These are phyloP conservation scores for Colletotrichum lentis DNA, from an alignment of 2,329 filamentous ascomycete genomes.

Conservation along the genomic window DNA sequence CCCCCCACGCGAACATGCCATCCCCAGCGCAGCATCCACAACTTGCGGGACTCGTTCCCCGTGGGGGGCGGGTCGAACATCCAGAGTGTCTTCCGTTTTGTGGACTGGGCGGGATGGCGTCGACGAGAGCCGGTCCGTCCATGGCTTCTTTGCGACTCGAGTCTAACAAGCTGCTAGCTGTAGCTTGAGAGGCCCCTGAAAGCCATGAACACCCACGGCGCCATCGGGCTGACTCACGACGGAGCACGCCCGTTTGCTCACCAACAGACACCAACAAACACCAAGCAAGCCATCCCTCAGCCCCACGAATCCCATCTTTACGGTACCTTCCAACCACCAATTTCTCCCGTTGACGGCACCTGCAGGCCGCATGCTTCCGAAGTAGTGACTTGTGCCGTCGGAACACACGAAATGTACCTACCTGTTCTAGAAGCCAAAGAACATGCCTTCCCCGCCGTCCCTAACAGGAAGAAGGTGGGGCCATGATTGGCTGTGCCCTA, in stretches of 20 bases:
- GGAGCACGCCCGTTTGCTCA: not conserved
- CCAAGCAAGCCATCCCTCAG: not conserved
- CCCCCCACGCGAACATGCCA: not conserved
- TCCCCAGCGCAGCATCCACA: constrained; percentile 26
- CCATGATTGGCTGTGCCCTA: too few relatives aligned
- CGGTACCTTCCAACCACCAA: not conserved
- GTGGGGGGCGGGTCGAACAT: constrained; percentile 21
- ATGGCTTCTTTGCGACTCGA: not conserved
- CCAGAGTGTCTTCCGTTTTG: not conserved
- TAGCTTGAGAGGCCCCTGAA: too few relatives aligned
- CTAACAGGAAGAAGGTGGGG: constrained; percentile 24
- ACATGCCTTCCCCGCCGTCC: not conserved
- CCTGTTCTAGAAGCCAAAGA: not conserved
- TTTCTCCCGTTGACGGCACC: not conserved
- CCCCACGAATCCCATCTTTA: too few relatives aligned
- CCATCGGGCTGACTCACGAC: constrained; percentile 12
- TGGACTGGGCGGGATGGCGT: not conserved
- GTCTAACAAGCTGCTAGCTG: too few relatives aligned
- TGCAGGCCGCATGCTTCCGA: not conserved
- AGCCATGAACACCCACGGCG: too few relatives aligned
- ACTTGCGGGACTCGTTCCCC: constrained; percentile 34
- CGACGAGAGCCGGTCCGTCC: too few relatives aligned
- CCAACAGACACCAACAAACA: not conserved
- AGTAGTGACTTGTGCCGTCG: not conserved
- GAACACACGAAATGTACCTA: constrained; percentile 1